phyloP scores from a whole-genome alignment of 2,329 filamentous ascomycete genomes.

The Xylaria polymorpha region DNA sequence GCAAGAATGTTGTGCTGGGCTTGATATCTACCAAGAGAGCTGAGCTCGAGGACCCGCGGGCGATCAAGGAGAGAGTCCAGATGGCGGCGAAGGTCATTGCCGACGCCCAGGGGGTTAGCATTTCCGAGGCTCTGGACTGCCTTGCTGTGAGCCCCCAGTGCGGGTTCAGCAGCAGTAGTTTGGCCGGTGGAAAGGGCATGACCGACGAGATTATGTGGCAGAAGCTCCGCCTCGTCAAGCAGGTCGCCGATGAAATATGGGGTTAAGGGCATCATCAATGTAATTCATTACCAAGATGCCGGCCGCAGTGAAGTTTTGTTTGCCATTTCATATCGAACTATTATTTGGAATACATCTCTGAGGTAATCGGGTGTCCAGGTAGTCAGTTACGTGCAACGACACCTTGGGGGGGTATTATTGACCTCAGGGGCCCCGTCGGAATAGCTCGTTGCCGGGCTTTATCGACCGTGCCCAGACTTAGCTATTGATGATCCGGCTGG shows the following conservation, averaged over 20 bases:
- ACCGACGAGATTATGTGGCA: conserved; percentile 48
- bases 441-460: not conserved
- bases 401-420: not conserved
- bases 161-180: conserved; percentile 53
- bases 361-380: not conserved
- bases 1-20: conserved; percentile 64
- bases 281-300: not conserved
- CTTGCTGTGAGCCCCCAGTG: conserved; percentile 69
- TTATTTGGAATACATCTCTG: not conserved
- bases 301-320: not conserved
- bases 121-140: conserved; percentile 65
- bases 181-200: conserved; percentile 46
- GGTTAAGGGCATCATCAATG: conserved; percentile 15
- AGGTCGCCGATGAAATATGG: conserved; percentile 45
- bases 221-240: conserved; percentile 45
- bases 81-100: conserved; percentile 67
- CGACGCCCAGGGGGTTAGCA: conserved; percentile 63
- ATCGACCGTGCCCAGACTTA: not conserved
- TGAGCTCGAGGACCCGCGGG: conserved; percentile 58
- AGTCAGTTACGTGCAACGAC: not conserved
- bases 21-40: conserved; percentile 63
- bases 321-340: not conserved
- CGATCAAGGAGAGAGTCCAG: conserved; percentile 57
- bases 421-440: not conserved
- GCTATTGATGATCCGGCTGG: not conserved